Evolutionary conservation across 192 early-diverging fungal genomes (phyloP).

Genomic region (Borealophlyctis nickersoniae): DNA sequence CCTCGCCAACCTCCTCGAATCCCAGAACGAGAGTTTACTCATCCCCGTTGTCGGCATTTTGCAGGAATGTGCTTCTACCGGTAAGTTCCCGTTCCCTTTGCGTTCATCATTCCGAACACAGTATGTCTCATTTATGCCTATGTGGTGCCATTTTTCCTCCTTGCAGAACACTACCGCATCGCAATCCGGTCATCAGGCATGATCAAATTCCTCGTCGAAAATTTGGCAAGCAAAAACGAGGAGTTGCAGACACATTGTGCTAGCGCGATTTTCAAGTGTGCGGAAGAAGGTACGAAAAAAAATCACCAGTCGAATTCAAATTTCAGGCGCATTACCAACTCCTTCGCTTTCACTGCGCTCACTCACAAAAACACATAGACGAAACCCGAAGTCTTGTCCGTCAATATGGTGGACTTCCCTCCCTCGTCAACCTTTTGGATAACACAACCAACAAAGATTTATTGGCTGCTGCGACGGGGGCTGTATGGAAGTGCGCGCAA

Average conservation of each 20-base stretch:
- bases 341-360: not conserved
- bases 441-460: conserved; percentile 60
- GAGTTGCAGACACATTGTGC: conserved; percentile 62
- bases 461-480: conserved; percentile 63
- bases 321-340: not conserved
- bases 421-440: conserved; percentile 57
- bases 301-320: not conserved
- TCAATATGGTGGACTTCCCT: conserved; percentile 48
- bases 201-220: conserved; percentile 63
- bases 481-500: conserved; percentile 67
- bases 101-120: too few species aligned
- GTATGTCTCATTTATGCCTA: too few species aligned
- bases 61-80: conserved; percentile 60
- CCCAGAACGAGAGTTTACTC: conserved; percentile 53
- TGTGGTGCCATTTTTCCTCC: not conserved
- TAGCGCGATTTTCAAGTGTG: conserved; percentile 65
- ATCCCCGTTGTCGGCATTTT: conserved; percentile 65
- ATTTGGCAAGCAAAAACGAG: conserved; percentile 56
- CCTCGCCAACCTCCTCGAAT: conserved; percentile 55
- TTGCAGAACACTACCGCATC: conserved; percentile 50
- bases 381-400: conserved; percentile 56
- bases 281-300: conserved; percentile 51
- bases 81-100: too few species aligned
- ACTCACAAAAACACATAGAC: conserved; percentile 42
- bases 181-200: conserved; percentile 59